Base-by-base conservation (phyloP, 768 basidiomycete species). In the Kwoniella bestiolae region DNA sequence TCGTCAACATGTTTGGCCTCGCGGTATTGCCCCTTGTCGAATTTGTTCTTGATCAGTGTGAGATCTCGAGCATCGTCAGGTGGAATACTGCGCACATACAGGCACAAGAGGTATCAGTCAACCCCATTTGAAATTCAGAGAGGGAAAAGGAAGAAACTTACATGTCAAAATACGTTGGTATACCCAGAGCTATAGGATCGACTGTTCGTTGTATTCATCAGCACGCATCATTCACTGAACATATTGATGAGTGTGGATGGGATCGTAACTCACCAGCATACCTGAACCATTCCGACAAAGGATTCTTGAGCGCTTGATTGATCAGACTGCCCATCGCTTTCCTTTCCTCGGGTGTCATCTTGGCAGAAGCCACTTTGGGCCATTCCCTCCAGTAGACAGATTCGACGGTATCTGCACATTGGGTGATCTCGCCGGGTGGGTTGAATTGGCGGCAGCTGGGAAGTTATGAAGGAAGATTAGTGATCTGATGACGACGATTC, bases 391-490 rank as follows among this genome's bases (percentile, higher is more conserved):
- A 88, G 83, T 89, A 94, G 6, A 80, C 84, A 52, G 83, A 86
- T 81, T 97, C 93, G 14, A 94, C 85, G 3, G 82, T 80, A 58
- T 90, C 88, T 3, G 91, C 91, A 68, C 88, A 90, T 28, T 86
- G 84, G 3, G 92, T 71, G 50, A 72, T 90, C 67, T 87, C 89
- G 0, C 92, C 86, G 5, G 89, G 86, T 18, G 91, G 90, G 74
- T 99, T 99, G 85, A 98, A 99, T 70, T 88, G 85, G 32, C 92
- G 88, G 80, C 94, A 97, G 75, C 79, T 82, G 41, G n/a, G n/a
- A n/a, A n/a, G n/a, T n/a, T n/a, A n/a, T n/a, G n/a, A n/a, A n/a
- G n/a, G n/a, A n/a, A n/a, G n/a, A n/a, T n/a, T n/a, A n/a, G n/a
- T n/a, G n/a, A n/a, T n/a, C n/a, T n/a, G n/a, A n/a, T n/a, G n/a